Conservation (phyloP, 768 basidiomycete species). For the Tricholomella constricta region DNA sequence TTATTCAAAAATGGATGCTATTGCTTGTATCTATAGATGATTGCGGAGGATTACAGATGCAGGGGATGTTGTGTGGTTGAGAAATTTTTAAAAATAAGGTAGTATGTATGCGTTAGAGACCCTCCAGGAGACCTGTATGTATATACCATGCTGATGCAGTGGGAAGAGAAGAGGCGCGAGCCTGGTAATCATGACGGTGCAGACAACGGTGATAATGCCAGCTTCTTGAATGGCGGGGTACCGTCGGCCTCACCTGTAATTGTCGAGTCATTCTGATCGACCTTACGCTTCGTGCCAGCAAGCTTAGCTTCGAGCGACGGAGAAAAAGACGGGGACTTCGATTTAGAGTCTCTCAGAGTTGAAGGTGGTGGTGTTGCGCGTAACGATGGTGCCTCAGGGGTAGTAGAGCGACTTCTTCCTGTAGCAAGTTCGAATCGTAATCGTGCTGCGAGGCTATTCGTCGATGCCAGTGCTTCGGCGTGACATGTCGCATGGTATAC, state of each 20-base stretch:
- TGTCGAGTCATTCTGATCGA: constrained; percentile 50
- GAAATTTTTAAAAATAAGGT: constrained; percentile 18
- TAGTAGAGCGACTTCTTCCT: constrained; percentile 75
- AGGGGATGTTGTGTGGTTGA: constrained; percentile 9
- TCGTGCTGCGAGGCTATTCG: constrained; percentile 65
- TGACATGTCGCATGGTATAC: constrained; percentile 95
- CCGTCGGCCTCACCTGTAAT: constrained; percentile 42
- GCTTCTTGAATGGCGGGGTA: constrained; percentile 70
- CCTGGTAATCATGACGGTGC: constrained; percentile 10
- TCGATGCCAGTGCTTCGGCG: constrained; percentile 72
- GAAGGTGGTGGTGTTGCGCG: constrained; percentile 42
- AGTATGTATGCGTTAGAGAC: constrained; percentile 8
- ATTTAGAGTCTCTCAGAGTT: constrained; percentile 33
- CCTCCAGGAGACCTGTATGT: constrained; percentile 14
- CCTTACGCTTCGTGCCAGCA: constrained; percentile 76
- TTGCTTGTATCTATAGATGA: constrained; percentile 22
- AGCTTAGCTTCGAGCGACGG: constrained; percentile 55
- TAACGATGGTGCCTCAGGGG: constrained; percentile 58
- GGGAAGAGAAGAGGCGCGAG: background rate
- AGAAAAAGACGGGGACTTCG: constrained; percentile 46
- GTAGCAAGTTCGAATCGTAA: constrained; percentile 60
- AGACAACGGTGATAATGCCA: constrained; percentile 46
- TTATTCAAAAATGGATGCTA: constrained; percentile 20
- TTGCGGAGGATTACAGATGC: constrained; percentile 28
- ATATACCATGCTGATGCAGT: constrained; percentile 1